Percentiles rank a stretch among this genome's conserved stretches.
These are phyloP conservation scores for Botrytis elliptica DNA, from an alignment of 2,329 filamentous ascomycete species.

Conservation along the genomic window DNA sequence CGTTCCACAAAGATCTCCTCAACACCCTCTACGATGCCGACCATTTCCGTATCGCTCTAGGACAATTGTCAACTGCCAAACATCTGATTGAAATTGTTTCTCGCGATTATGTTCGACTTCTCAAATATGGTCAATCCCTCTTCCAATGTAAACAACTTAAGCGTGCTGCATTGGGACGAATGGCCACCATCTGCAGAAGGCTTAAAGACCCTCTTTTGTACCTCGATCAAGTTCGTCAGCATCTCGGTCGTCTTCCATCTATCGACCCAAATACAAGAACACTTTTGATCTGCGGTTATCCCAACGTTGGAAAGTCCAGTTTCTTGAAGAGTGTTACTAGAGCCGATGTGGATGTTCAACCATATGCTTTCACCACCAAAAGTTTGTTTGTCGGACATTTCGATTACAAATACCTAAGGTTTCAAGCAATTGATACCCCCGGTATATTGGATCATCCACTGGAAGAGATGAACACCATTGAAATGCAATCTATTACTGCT, in stretches of 20 bases:
- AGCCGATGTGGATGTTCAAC: conserved; percentile 95
- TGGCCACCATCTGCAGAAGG: conserved; percentile 95
- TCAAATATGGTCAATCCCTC: conserved; percentile 94
- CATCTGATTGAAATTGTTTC: conserved; percentile 94
- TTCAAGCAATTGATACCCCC: conserved; percentile 96
- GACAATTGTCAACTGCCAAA: conserved; percentile 93
- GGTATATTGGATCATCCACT: conserved; percentile 96
- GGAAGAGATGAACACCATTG: conserved; percentile 99
- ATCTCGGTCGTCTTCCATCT: conserved; percentile 93
- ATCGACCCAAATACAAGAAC: conserved; percentile 98
- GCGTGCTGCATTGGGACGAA: conserved; percentile 90
- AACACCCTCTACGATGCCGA: conserved; percentile 99
- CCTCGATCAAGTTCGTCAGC: conserved; percentile 94
- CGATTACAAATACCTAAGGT: conserved; percentile 89
- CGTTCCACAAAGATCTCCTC: conserved; percentile 81
- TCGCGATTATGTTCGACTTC: conserved; percentile 90
- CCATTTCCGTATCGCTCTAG: conserved; percentile 94
- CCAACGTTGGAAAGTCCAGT: conserved; percentile 95
- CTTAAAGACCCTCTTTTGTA: conserved; percentile 94
- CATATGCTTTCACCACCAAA: conserved; percentile 98
- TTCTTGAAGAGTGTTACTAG: conserved; percentile 90
- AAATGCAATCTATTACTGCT: conserved; percentile 98
- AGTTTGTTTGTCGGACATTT: conserved; percentile 96
- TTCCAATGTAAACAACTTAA: conserved; percentile 99
- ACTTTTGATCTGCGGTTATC: conserved; percentile 93